Evolutionary conservation across 1,139 yeast genomes (phyloP).

Genomic region (Petasospora fabianii): DNA sequence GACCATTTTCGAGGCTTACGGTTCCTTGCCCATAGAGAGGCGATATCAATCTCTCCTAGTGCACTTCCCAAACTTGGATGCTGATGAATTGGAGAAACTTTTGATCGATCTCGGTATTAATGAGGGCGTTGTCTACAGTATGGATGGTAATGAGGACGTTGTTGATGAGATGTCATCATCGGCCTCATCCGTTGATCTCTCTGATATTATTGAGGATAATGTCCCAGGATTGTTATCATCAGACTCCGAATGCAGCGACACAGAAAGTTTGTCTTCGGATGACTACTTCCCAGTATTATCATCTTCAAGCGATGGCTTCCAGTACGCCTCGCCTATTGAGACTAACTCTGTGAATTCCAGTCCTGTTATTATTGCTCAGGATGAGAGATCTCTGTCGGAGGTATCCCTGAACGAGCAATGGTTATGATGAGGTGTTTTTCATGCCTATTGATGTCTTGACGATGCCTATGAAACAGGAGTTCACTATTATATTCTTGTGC

Average conservation of each 20-base stretch:
- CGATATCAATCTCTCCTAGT: slow-evolving; percentile 41
- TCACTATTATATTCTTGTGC: no score
- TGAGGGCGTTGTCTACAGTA: slow-evolving; percentile 44
- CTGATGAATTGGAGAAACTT: slow-evolving; percentile 44
- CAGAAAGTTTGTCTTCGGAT: slow-evolving; percentile 4
- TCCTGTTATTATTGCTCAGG: slow-evolving; percentile 13
- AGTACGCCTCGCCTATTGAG: slow-evolving; percentile 12
- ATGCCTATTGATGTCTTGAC: no score
- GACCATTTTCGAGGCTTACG: slow-evolving; percentile 43
- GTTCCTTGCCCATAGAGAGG: slow-evolving; percentile 46
- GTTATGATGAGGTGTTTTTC: neutral
- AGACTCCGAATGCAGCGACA: slow-evolving; percentile 6
- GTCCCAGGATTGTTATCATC: slow-evolving; percentile 24
- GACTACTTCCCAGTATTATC: slow-evolving; percentile 18
- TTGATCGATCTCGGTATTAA: slow-evolving; percentile 47
- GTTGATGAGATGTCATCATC: slow-evolving; percentile 1
- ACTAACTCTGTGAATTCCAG: slow-evolving; percentile 3
- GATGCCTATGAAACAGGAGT: no score
- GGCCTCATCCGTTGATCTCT: slow-evolving; percentile 10
- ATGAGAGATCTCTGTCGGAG: slow-evolving; percentile 6
- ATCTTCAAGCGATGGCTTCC: slow-evolving; percentile 11
- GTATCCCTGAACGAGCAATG: neutral
- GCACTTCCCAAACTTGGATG: slow-evolving; percentile 57
- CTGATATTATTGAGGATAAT: slow-evolving; percentile 15
- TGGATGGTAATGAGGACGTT: slow-evolving; percentile 13